Percentiles rank a stretch among this genome's conserved stretches.
Conservation (phyloP, 108 stramenopile genomes). For the Discostella pseudostelligera region DNA sequence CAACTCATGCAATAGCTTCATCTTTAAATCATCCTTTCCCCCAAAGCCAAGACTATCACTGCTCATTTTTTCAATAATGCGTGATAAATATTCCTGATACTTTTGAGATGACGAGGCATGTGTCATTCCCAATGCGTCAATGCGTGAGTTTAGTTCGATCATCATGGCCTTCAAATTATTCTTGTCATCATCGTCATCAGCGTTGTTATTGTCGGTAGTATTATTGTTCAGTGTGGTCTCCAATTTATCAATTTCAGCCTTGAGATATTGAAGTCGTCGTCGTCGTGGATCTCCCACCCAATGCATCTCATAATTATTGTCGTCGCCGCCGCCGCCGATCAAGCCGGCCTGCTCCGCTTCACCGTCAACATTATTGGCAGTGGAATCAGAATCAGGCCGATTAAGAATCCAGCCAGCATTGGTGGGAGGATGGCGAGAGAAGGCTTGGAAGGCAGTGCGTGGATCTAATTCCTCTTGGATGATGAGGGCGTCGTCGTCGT, state of each 20-base stretch:
- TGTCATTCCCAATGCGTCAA: slow-evolving; percentile 27
- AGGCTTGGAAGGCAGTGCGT: slow-evolving; percentile 35
- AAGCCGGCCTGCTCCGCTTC: neutral
- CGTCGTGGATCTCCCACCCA: slow-evolving; percentile 25
- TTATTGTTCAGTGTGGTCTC: slow-evolving; percentile 14
- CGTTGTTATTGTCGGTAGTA: neutral
- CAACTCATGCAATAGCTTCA: slow-evolving; percentile 37
- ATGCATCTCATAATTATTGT: neutral
- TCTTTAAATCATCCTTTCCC: neutral
- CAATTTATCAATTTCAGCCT: slow-evolving; percentile 37
- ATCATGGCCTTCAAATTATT: slow-evolving; percentile 5
- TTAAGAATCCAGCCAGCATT: slow-evolving; percentile 12
- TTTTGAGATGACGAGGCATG: slow-evolving; percentile 12
- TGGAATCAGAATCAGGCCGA: slow-evolving; percentile 3
- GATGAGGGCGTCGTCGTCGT: slow-evolving; percentile 23
- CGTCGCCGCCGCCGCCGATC: neutral
- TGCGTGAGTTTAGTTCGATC: slow-evolving; percentile 27
- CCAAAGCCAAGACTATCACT: neutral
- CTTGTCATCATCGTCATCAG: neutral
- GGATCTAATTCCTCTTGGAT: slow-evolving; percentile 24
- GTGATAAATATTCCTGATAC: slow-evolving; percentile 35
- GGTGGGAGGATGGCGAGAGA: neutral
- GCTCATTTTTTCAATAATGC: slow-evolving; percentile 7
- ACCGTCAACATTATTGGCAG: neutral
- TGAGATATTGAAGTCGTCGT: slow-evolving; percentile 22